Conservation (phyloP, 306 rosid genomes). For the Ammopiptanthus mongolicus region DNA sequence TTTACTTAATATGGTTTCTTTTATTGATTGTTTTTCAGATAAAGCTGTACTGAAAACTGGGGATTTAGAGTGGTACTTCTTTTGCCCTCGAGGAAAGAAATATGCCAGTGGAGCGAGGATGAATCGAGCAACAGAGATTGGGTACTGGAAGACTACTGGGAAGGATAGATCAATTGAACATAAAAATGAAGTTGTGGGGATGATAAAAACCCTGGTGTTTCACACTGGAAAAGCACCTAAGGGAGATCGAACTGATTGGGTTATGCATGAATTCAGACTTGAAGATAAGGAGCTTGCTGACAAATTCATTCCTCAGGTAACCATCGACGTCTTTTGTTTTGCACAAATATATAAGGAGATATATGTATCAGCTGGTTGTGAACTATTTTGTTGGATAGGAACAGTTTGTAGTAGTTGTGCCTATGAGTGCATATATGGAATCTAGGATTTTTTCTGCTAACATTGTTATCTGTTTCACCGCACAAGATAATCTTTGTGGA, state of each 20-base stretch:
- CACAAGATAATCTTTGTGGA: neutral
- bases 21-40: conserved; percentile 30
- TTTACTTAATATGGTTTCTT: neutral
- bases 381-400: neutral
- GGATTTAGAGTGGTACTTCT: conserved; percentile 80
- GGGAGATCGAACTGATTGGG: conserved; percentile 83
- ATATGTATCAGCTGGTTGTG: neutral
- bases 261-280: conserved; percentile 76
- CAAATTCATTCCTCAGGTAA: conserved; percentile 47
- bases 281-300: conserved; percentile 34
- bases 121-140: conserved; percentile 60
- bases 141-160: conserved; percentile 90
- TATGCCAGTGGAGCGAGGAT: conserved; percentile 60
- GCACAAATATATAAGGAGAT: neutral
- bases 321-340: neutral
- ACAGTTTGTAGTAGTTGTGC: neutral
- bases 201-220: conserved; percentile 63
- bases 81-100: conserved; percentile 59
- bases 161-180: conserved; percentile 45
- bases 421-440: neutral
- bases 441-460: neutral
- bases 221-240: conserved; percentile 47
- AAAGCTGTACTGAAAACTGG: conserved; percentile 41
- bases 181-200: conserved; percentile 43
- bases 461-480: neutral